phyloP scores from a whole-genome alignment of 73 alveolate species.

The Blepharisma stoltei region DNA sequence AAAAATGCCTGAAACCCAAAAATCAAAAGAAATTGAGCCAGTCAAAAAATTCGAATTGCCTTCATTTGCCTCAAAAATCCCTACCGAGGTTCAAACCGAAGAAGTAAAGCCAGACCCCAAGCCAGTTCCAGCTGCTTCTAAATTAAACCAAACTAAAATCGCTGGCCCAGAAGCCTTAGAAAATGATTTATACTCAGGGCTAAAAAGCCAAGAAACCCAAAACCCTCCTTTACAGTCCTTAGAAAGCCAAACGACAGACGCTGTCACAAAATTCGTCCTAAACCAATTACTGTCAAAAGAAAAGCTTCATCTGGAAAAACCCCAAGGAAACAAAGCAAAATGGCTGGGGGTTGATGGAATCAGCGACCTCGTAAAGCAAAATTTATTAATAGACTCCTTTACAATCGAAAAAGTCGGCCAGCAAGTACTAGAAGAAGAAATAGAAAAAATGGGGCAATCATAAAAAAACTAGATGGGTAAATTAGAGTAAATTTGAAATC shows the following conservation, averaged over 20 bases:
- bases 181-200: neutral
- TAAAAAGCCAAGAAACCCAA: slow-evolving; percentile 18
- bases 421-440: slow-evolving; percentile 1
- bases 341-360: slow-evolving; percentile 5
- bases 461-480: no score
- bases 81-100: no score
- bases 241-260: neutral
- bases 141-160: no score
- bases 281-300: neutral
- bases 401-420: slow-evolving; percentile 8
- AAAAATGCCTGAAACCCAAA: neutral
- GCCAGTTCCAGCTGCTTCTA: no score
- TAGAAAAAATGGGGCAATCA: neutral
- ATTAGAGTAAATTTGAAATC: no score
- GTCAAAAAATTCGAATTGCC: neutral
- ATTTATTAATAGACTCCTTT: neutral
- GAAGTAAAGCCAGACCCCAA: no score
- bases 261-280: slow-evolving; percentile 10
- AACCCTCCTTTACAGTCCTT: slow-evolving; percentile 16
- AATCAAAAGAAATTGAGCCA: neutral
- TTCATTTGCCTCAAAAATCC: no score
- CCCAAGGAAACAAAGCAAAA: neutral
- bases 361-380: neutral
- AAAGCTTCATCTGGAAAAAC: neutral
- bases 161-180: no score